Conservation (phyloP, 1,139 yeast genomes). For the Geotrichum histeridarum region DNA sequence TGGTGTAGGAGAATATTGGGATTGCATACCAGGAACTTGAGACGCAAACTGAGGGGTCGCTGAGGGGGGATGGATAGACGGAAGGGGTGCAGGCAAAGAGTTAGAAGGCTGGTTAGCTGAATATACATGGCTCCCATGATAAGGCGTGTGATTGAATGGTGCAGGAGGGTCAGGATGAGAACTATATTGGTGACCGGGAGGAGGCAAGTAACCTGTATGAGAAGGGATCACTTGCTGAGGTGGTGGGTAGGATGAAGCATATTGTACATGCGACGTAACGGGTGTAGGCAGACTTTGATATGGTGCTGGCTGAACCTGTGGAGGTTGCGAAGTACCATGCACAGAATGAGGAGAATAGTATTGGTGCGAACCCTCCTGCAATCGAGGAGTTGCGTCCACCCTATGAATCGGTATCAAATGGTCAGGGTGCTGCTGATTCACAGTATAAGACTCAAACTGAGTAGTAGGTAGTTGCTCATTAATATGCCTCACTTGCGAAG, state of each 20-base stretch:
- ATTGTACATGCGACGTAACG: not conserved
- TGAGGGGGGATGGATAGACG: constrained; percentile 2
- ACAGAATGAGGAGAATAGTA: constrained; percentile 1
- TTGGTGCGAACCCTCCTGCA: not conserved
- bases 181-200: not conserved
- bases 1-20: not conserved
- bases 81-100: constrained; percentile 1
- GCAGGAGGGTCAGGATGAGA: not conserved
- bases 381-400: not conserved
- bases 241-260: not conserved
- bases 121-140: not conserved
- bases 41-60: not conserved
- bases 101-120: not conserved
- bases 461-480: not conserved
- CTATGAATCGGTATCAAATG: not conserved
- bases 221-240: not conserved
- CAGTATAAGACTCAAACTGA: not conserved
- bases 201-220: not conserved
- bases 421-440: not conserved
- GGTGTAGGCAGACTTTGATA: not conserved
- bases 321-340: not conserved
- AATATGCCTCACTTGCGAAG: not conserved
- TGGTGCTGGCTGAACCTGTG: not conserved
- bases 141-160: not conserved
- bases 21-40: not conserved